Percentiles rank a stretch among this genome's conserved stretches.
Conservation (phyloP, 1,284 basidiomycete genomes). For the Lentinula novae-zelandiae region DNA sequence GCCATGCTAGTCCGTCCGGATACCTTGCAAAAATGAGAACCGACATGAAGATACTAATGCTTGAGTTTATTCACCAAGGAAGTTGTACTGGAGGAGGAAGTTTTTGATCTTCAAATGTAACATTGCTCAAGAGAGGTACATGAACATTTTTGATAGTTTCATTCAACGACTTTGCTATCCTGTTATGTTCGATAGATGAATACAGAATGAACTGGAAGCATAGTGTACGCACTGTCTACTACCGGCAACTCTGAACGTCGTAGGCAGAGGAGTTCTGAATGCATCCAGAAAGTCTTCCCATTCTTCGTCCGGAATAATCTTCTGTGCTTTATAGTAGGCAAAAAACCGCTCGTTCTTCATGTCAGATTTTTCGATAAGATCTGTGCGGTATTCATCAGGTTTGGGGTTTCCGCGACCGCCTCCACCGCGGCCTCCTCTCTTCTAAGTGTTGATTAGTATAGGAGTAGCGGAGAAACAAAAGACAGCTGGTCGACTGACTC, state of each 20-base stretch:
- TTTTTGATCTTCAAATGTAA: constrained; percentile 75
- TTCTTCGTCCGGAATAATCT: constrained; percentile 69
- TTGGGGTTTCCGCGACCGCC: constrained; percentile 6
- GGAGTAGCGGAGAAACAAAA: background rate
- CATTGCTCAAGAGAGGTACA: constrained; percentile 73
- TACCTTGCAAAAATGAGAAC: constrained; percentile 56
- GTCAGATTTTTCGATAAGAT: constrained; percentile 49
- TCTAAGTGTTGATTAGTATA: background rate
- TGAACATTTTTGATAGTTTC: constrained; percentile 71
- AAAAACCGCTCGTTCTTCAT: constrained; percentile 75
- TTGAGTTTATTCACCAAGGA: constrained; percentile 58
- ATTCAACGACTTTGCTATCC: constrained; percentile 73
- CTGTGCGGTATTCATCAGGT: constrained; percentile 29
- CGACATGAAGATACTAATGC: background rate
- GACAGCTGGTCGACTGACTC: background rate
- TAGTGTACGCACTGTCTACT: constrained; percentile 68
- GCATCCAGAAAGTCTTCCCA: constrained; percentile 77
- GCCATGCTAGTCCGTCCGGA: constrained; percentile 93
- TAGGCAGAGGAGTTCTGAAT: constrained; percentile 78
- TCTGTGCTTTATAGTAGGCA: constrained; percentile 75
- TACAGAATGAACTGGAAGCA: background rate
- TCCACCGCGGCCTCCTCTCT: background rate
- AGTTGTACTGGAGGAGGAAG: constrained; percentile 83
- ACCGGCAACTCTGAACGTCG: constrained; percentile 92
- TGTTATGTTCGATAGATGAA: constrained; percentile 24